phyloP scores from a whole-genome alignment of 2,329 filamentous ascomycete species.

The Penicillium hesseltinei region DNA sequence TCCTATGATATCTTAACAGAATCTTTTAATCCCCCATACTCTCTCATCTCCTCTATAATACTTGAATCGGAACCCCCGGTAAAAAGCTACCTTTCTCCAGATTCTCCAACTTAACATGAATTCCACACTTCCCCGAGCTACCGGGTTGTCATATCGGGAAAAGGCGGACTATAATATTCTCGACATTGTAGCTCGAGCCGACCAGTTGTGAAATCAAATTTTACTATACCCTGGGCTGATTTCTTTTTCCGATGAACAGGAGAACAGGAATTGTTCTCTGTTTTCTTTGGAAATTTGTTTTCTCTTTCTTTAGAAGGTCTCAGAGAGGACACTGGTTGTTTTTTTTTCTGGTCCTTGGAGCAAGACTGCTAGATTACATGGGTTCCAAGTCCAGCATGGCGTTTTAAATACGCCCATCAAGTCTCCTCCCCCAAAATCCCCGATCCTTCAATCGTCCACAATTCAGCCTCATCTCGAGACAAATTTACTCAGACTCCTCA shows the following conservation, averaged over 20 bases:
- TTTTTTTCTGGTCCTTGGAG: constrained; percentile 12
- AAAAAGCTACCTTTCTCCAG: no score
- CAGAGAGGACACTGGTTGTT: not conserved
- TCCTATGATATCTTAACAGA: not conserved
- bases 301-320: constrained; percentile 1
- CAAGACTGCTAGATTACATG: constrained; percentile 34
- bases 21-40: not conserved
- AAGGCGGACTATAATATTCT: constrained; percentile 28
- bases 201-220: constrained; percentile 14
- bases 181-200: constrained; percentile 26
- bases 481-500: constrained; percentile 38
- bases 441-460: constrained; percentile 6
- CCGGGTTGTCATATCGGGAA: constrained; percentile 30
- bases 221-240: constrained; percentile 14
- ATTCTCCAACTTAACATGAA: not conserved
- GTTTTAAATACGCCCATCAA: constrained; percentile 13
- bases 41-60: not conserved
- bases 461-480: constrained; percentile 5
- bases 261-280: not conserved
- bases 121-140: constrained; percentile 16
- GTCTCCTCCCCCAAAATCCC: constrained; percentile 1
- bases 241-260: constrained; percentile 9
- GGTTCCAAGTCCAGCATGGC: constrained; percentile 28
- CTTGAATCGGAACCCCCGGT: no score
- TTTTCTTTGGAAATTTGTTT: constrained; percentile 2